These are phyloP conservation scores for Camelina neglecta DNA, from an alignment of 345 rosid genomes.

Conservation along the genomic window DNA sequence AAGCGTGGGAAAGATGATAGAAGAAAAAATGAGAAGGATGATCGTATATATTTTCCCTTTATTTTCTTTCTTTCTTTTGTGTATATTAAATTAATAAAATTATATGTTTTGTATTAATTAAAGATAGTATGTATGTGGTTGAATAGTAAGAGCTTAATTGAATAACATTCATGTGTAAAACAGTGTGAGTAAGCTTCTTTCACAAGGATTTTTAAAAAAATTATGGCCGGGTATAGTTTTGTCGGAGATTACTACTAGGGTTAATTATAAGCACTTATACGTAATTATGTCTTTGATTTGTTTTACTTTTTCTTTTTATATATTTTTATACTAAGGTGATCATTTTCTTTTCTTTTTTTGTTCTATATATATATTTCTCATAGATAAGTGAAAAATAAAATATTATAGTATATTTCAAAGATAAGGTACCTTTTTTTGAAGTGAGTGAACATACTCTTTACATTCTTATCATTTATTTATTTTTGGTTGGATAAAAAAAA, in stretches of 20 bases:
- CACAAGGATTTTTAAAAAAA: constrained; percentile 23
- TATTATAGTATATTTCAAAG: not conserved
- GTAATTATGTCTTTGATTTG: constrained; percentile 21
- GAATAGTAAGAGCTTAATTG: constrained; percentile 6
- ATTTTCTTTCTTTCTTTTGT: constrained; percentile 22
- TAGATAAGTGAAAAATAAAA: not conserved
- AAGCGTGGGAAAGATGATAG: constrained; percentile 44
- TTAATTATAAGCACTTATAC: constrained; percentile 37
- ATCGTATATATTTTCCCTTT: constrained; percentile 27
- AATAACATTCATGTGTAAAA: constrained; percentile 2
- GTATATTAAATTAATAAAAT: not conserved
- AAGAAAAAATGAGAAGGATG: constrained; percentile 11
- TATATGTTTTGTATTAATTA: constrained; percentile 5
- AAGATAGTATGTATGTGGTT: constrained; percentile 22
- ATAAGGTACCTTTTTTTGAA: not conserved
- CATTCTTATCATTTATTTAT: not conserved
- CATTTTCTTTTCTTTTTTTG: constrained; percentile 26
- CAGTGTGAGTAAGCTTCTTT: constrained; percentile 30
- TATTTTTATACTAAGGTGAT: not conserved
- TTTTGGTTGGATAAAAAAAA: not conserved
- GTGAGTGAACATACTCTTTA: constrained; percentile 5
- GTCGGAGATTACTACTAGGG: constrained; percentile 7
- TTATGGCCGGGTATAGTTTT: constrained; percentile 36
- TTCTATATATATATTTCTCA: not conserved
- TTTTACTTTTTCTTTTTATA: not conserved